A percentile compares a stretch with the other conserved stretches of the same genome.
These are phyloP conservation scores for Clonostachys sp. DNA, from an alignment of 2,329 filamentous ascomycete species.

Conservation along the genomic window DNA sequence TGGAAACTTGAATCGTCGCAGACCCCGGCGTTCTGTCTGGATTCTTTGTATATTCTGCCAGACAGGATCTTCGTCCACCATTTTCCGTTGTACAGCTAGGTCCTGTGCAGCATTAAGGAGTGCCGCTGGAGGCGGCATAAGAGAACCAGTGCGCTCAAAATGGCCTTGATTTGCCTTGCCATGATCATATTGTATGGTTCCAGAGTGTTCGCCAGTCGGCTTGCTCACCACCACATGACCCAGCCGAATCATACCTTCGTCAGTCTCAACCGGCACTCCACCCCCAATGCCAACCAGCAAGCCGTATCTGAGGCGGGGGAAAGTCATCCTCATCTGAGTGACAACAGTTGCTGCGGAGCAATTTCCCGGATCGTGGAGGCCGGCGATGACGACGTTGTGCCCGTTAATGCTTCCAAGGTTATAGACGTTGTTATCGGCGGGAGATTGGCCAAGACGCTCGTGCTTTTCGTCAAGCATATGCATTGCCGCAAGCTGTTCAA, in stretches of 20 bases:
- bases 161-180: conserved; percentile 7
- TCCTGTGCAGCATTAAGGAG: conserved; percentile 9
- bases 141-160: conserved; percentile 9
- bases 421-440: conserved; percentile 13
- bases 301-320: conserved; percentile 16
- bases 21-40: neutral
- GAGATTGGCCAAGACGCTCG: conserved; percentile 4
- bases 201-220: conserved; percentile 6
- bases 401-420: conserved; percentile 16
- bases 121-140: conserved; percentile 5
- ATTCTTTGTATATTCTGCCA: conserved; percentile 3
- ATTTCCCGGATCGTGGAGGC: conserved; percentile 21
- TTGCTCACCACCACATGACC: conserved; percentile 13
- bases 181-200: conserved; percentile 11
- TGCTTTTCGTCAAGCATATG: conserved; percentile 16
- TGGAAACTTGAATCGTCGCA: conserved; percentile 4
- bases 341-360: conserved; percentile 20
- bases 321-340: conserved; percentile 21
- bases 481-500: conserved; percentile 15
- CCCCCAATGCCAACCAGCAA: conserved; percentile 15
- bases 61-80: conserved; percentile 3
- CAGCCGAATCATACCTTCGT: conserved; percentile 11
- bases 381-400: conserved; percentile 23
- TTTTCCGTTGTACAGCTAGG: conserved; percentile 2
- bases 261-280: conserved; percentile 8